Base-by-base conservation (phyloP, 2,329 filamentous ascomycete genomes). In the Claviceps lovelessii region DNA sequence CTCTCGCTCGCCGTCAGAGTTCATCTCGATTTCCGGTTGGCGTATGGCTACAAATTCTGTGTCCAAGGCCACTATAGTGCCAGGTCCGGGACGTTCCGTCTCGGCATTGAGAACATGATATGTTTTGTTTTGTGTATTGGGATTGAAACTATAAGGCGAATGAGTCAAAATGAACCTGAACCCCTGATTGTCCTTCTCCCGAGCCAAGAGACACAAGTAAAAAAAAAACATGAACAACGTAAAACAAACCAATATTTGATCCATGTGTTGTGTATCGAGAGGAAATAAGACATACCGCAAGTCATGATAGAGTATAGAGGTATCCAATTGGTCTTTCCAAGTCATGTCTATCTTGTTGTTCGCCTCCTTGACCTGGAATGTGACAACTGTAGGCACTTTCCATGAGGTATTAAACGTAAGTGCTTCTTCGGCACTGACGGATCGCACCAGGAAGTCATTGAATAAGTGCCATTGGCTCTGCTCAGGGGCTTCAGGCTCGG, bases 1-100 rank as follows among this genome's bases (percentile, higher is more conserved):
- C 64, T 94, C 90, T 51, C 90, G 84, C 45, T 89, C 88, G 28
- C 93, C 93, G 60, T 96, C 90, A 3, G 91, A 90, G 67, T 94
- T 95, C 73, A 98, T 89, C 64, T 96, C 89, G 53, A 96, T 95
- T 66, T 97, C 91, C 49, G 93, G 89, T 61, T 93, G 86, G 60
- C 94, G 87, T 2, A 96, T 80, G 28, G 90, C 85, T 8, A 98
- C 94, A 61, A 98, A 98, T 68, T 98, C 93, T 0, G 94, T 95
- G 65, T 98, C 93, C 5, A 98, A 81, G 0, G 90, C 93, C 48
- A 96, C 81, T 11, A 93, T 85, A 2, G 83, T 89, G 15, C 84
- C 80, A 0, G 84, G 77, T 0, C 78, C 77, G 1, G 88, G 89
- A 7, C 75, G 76, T 69, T 96, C 90, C 0, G 69, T 72, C 1